phyloP scores from a whole-genome alignment of 768 basidiomycete genomes.

The Suillus decipiens region DNA sequence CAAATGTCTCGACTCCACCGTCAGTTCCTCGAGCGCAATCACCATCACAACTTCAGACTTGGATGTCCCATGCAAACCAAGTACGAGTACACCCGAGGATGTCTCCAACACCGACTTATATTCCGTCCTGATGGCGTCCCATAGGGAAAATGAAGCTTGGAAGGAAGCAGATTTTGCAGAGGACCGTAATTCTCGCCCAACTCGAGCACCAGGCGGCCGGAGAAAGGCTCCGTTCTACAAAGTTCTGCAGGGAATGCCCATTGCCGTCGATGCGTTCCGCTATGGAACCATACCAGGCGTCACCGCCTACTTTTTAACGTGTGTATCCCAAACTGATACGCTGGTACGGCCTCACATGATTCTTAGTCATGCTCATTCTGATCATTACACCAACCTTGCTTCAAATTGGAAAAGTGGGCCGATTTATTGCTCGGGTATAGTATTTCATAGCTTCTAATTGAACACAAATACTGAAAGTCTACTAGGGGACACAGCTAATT shows the following conservation, averaged over 20 bases:
- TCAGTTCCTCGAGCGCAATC: constrained; percentile 6
- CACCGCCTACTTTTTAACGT: constrained; percentile 93
- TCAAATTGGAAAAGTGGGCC: constrained; percentile 88
- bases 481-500: constrained; percentile 78
- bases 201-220: constrained; percentile 51
- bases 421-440: constrained; percentile 84
- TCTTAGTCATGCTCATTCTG: constrained; percentile 90
- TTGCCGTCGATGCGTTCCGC: constrained; percentile 96
- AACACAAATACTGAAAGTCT: constrained; percentile 10
- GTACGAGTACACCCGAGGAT: neutral
- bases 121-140: constrained; percentile 86
- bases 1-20: constrained; percentile 48
- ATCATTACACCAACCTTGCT: constrained; percentile 93
- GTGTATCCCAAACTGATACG: constrained; percentile 5
- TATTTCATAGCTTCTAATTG: neutral
- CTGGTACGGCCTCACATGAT: constrained; percentile 14
- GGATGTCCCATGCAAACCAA: neutral
- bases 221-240: constrained; percentile 95
- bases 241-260: constrained; percentile 93
- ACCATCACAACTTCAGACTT: constrained; percentile 2
- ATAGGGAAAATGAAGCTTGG: constrained; percentile 83
- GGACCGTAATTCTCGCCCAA: constrained; percentile 45
- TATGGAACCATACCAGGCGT: constrained; percentile 91
- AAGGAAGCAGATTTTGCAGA: constrained; percentile 68
- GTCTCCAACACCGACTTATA: constrained; percentile 47